phyloP scores from a whole-genome alignment of 163 green algal genomes.

The Chlorella variabilis region DNA sequence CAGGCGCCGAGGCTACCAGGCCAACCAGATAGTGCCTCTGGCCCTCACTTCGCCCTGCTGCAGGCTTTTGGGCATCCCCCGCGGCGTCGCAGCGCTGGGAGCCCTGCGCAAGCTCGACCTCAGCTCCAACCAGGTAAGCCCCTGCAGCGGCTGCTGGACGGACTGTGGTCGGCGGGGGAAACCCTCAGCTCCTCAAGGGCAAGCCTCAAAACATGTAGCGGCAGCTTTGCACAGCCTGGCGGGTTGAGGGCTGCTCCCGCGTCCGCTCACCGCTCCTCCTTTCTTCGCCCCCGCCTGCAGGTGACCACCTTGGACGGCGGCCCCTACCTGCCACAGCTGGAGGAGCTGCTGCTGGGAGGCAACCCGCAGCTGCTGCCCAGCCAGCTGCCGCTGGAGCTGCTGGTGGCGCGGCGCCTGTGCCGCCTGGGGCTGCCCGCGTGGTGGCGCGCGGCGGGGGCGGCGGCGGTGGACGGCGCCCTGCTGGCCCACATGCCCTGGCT shows the following conservation, averaged over 20 bases:
- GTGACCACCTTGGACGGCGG: not conserved
- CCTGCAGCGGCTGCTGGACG: not conserved
- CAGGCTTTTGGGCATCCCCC: not conserved
- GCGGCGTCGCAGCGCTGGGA: not conserved
- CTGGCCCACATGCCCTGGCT: constrained; percentile 27
- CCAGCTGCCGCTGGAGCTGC: not conserved
- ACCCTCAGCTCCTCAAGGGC: no score
- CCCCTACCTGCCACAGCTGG: constrained; percentile 14
- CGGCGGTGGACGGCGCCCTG: not conserved
- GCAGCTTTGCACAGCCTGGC: no score
- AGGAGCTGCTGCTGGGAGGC: constrained; percentile 5
- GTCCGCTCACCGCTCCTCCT: not conserved
- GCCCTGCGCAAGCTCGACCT: constrained; percentile 21
- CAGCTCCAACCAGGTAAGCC: constrained; percentile 4
- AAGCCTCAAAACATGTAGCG: no score
- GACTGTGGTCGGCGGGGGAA: no score
- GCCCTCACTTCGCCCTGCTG: not conserved
- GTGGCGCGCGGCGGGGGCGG: constrained; percentile 6
- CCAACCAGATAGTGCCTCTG: not conserved
- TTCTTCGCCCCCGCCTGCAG: not conserved
- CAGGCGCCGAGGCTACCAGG: no score
- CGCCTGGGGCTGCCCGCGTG: constrained; percentile 7
- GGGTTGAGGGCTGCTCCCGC: no score
- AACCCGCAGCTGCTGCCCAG: constrained; percentile 11
- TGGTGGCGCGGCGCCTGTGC: not conserved